Evolutionary conservation across 2,329 filamentous ascomycete species (phyloP), one percentile per base, ranked within the genome.

Genomic region (Cladosporium velox): DNA sequence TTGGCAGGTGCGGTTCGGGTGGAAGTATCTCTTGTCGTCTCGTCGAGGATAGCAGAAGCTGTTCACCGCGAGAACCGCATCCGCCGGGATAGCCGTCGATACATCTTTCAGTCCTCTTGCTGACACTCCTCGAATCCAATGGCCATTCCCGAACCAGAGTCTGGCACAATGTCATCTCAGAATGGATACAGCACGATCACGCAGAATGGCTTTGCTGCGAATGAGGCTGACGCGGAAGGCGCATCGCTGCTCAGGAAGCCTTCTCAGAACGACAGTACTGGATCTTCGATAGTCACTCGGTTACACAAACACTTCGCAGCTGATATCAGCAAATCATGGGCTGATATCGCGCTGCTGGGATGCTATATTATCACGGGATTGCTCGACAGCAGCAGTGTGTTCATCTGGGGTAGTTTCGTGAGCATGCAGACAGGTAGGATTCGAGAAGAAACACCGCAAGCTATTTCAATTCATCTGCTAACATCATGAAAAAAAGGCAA

Each of bases 361-460:
- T 92, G 90, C 78, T 93, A 93, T 75, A 79, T 91, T 69, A 65
- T 65, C 38, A 93, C 91, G 0, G 91, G 91, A 4, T 81, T 94
- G 12, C 84, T 93, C 7, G 91, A 94, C 78, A 91, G 89, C 77
- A 88, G 90, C 1, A 88, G 90, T 2, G 90, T 91, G 54, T 89
- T 88, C 66, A 90, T 90, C 57, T 93, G 90, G 89, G 90, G 90
- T 14, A 89, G 88, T 3, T 94, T 94, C 72, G 90, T 92, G 54
- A 91, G 88, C 72, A 93, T 93, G 91, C 91, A 93, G 74, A 93
- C 91, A 34, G 90, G 90, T 86, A 73, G 69, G 80, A 77, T 5
- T 4, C n/a, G n/a, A 11, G n/a, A 12, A 21, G 14, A 47, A 47
- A 18, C 8, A 21, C 10, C n/a, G 8, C 21, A 11, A 4, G 7